phyloP scores from a whole-genome alignment of 192 early-diverging fungal genomes.

The Coemansia sp. region DNA sequence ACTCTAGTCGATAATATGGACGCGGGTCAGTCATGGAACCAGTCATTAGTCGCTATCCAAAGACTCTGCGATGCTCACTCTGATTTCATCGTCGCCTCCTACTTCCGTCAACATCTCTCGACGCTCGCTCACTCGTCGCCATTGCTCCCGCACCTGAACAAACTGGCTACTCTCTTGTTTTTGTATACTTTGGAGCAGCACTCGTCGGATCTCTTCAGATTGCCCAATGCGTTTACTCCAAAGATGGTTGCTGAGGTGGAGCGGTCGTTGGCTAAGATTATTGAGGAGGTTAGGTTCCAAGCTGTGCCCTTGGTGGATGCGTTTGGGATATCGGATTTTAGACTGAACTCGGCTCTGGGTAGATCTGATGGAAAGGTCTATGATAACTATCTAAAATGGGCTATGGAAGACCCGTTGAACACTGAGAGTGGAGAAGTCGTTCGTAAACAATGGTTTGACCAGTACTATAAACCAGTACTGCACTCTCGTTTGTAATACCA shows the following conservation, averaged over 20 bases:
- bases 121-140: conserved; percentile 36
- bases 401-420: conserved; percentile 77
- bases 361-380: conserved; percentile 80
- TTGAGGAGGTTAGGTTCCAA: conserved; percentile 72
- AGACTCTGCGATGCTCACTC: conserved; percentile 77
- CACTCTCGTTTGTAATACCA: conserved; percentile 27
- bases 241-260: conserved; percentile 60
- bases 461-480: conserved; percentile 50
- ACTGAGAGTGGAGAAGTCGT: conserved; percentile 27
- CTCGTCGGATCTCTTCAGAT: conserved; percentile 61
- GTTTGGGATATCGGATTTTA: conserved; percentile 75
- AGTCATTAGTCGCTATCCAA: conserved; percentile 74
- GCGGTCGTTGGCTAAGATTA: conserved; percentile 53
- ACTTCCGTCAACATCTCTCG: conserved; percentile 67
- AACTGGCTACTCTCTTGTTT: conserved; percentile 58
- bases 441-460: conserved; percentile 46
- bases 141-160: conserved; percentile 34
- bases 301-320: conserved; percentile 82
- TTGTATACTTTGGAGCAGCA: conserved; percentile 69
- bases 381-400: conserved; percentile 74
- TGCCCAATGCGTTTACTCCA: conserved; percentile 60
- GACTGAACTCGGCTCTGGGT: conserved; percentile 77
- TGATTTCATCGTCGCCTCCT: conserved; percentile 72
- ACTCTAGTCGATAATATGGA: conserved; percentile 68
- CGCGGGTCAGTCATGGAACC: conserved; percentile 20